A percentile compares a stretch with the other conserved stretches of the same genome.
phyloP scores from a whole-genome alignment of 495 filamentous ascomycete genomes.

The Clavariopsis aquatica region DNA sequence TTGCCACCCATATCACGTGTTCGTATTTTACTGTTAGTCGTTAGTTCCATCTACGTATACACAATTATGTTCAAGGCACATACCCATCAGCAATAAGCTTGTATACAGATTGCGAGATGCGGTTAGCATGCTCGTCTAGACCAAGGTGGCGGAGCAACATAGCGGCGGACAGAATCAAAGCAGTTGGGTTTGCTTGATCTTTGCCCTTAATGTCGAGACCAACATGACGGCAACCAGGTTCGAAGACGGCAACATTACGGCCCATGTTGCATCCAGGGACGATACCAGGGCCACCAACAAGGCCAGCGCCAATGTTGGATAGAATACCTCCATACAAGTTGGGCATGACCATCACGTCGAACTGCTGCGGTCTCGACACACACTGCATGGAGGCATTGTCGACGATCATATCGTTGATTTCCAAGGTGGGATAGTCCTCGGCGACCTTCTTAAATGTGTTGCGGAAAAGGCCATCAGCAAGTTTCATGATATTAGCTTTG shows the following conservation, averaged over 20 bases:
- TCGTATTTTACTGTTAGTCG: conserved; percentile 59
- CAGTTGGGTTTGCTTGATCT: conserved; percentile 97
- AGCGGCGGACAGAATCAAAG: conserved; percentile 87
- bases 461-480: conserved; percentile 97
- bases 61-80: conserved; percentile 46
- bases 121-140: conserved; percentile 94
- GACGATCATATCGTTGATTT: conserved; percentile 98
- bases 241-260: conserved; percentile 95
- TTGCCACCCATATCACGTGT: conserved; percentile 95
- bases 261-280: conserved; percentile 99
- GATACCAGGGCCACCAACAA: conserved; percentile 96
- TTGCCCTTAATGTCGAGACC: conserved; percentile 99
- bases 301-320: conserved; percentile 96
- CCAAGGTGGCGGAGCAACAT: conserved; percentile 97
- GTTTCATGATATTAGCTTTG: conserved; percentile 99
- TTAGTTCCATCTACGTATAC: not conserved
- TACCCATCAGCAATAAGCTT: conserved; percentile 93
- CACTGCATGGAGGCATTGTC: conserved; percentile 99
- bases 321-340: conserved; percentile 99
- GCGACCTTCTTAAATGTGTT: conserved; percentile 92
- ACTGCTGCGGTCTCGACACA: conserved; percentile 92
- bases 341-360: conserved; percentile 99
- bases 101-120: conserved; percentile 96
- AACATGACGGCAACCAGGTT: conserved; percentile 97
- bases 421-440: conserved; percentile 88